phyloP scores from a whole-genome alignment of 2,329 filamentous ascomycete species.

The Zymoseptoria passerinii region DNA sequence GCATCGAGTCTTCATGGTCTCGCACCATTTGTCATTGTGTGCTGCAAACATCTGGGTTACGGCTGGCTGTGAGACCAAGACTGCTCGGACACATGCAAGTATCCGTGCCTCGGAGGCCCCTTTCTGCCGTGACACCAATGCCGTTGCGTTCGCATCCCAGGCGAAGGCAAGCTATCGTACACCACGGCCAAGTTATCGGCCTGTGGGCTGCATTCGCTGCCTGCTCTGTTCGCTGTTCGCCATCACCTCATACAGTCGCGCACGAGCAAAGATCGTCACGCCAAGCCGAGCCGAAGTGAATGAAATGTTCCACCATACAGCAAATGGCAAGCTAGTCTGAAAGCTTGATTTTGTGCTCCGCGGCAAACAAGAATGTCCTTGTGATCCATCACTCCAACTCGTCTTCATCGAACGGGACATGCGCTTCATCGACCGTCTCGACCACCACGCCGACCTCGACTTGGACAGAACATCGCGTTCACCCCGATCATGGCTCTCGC shows the following conservation, averaged over 20 bases:
- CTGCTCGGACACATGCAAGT: background rate
- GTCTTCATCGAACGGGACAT: background rate
- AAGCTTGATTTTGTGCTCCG: background rate
- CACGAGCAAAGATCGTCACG: background rate
- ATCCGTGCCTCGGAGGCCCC: background rate
- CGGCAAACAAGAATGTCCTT: slow-evolving; percentile 1
- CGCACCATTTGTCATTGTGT: background rate
- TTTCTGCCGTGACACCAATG: background rate
- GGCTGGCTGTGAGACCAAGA: background rate
- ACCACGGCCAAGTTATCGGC: background rate
- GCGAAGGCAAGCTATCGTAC: background rate
- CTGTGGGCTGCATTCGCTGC: too few species aligned
- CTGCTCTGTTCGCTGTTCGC: background rate
- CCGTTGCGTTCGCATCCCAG: background rate
- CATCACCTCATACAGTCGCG: slow-evolving; percentile 1
- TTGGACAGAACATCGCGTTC: background rate
- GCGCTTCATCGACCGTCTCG: background rate
- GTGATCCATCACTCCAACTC: background rate
- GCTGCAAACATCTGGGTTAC: background rate
- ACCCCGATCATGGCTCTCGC: background rate
- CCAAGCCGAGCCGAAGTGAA: background rate
- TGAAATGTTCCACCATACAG: background rate
- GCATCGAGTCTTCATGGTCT: background rate
- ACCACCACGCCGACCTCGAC: background rate
- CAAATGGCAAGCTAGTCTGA: background rate